Evolutionary conservation across 805 yeast species (phyloP), one percentile per base, ranked within the genome.

Genomic region (Nakazawaea peltata): DNA sequence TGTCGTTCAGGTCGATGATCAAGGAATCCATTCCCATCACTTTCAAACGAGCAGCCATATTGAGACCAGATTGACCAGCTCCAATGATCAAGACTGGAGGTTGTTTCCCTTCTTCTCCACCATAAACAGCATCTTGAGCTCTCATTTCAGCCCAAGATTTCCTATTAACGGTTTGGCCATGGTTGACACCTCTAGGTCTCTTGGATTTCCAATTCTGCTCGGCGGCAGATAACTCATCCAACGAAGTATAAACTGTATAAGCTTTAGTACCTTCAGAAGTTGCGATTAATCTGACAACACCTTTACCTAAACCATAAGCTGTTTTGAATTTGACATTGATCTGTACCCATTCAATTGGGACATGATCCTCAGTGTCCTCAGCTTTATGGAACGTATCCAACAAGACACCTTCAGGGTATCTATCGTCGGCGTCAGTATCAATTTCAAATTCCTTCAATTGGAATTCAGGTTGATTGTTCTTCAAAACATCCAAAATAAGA

Each of bases 61-160:
- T 59, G 19, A 66, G 46, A 3, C 71, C 71, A 41, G 61, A 59
- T 47, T 66, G 72, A 16, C 72, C 71, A 38, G 68, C 72, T 28
- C 72, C 71, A 30, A 66, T 63, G 41, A 66, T 50, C 26, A 66
- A 49, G 15, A 65, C 71, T n/a, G 56, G 33, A 4, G 71, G 71
- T 42, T 61, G 58, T 33, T 57, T 54, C n/a, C n/a, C n/a, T n/a
- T n/a, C n/a, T 4, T 45, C 45, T 3, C 46, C 57, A n/a, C 49
- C 54, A 42, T 48, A 56, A 11, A 45, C 47, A 10, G 14, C 12
- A 29, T 41, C 44, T 10, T 19, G 19, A 7, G 33, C 40, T 41
- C 67, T 51, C 30, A 41, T 36, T 33, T 63, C 67, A n/a, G 52
- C 33, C 67, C 67, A 63, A 1, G 67, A 61, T 38, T 48, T 43